Evolutionary conservation across 2,329 filamentous ascomycete genomes (phyloP).

Genomic region (Paraphaeosphaeria minitans): DNA sequence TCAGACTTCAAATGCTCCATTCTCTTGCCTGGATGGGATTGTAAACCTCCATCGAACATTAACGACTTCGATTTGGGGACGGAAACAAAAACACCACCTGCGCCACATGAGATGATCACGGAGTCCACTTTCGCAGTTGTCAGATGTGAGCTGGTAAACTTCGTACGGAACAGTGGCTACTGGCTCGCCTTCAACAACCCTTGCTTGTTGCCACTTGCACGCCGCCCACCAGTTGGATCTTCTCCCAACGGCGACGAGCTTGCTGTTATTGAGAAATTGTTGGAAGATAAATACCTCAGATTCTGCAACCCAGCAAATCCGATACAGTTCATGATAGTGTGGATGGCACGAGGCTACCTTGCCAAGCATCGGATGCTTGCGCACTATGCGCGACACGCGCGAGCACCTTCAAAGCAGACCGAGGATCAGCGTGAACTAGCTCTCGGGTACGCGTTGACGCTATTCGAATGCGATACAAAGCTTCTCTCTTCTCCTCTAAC

Average conservation of each 20-base stretch:
- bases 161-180: slow-evolving; percentile 46
- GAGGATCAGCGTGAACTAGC: slow-evolving; percentile 30
- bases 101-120: slow-evolving; percentile 54
- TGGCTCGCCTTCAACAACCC: slow-evolving; percentile 57
- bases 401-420: slow-evolving; percentile 18
- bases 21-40: slow-evolving; percentile 55
- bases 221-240: slow-evolving; percentile 17
- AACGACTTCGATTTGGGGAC: slow-evolving; percentile 54
- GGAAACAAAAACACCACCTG: slow-evolving; percentile 45
- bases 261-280: slow-evolving; percentile 43
- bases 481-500: slow-evolving; percentile 50
- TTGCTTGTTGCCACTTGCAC: slow-evolving; percentile 47
- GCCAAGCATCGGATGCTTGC: slow-evolving; percentile 59
- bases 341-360: slow-evolving; percentile 52
- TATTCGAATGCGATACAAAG: slow-evolving; percentile 56
- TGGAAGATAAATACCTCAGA: slow-evolving; percentile 47
- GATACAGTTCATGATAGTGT: slow-evolving; percentile 55
- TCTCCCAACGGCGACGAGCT: slow-evolving; percentile 35
- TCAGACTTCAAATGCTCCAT: slow-evolving; percentile 58
- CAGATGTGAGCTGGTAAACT: slow-evolving; percentile 54
- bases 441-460: slow-evolving; percentile 42
- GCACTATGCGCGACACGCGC: slow-evolving; percentile 45
- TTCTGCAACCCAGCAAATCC: slow-evolving; percentile 39
- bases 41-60: slow-evolving; percentile 56
- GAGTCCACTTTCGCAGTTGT: slow-evolving; percentile 60